A percentile compares a stretch with the other conserved stretches of the same genome.
Conservation (phyloP, 148 eudicot genomes). For the Salicornia ramosissima region DNA sequence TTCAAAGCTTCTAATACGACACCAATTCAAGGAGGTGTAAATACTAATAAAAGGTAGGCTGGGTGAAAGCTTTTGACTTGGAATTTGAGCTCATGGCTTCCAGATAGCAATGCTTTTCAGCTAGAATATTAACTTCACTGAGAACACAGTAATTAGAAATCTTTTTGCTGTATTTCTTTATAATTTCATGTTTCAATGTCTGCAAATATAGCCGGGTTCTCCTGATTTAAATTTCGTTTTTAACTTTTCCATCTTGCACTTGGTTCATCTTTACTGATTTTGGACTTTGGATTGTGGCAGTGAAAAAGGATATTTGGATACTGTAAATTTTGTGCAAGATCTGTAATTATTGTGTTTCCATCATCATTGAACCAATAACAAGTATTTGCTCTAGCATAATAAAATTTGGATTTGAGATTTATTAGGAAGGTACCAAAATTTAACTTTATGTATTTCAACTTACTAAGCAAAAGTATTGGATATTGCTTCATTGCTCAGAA, state of each 20-base stretch:
- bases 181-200: background rate
- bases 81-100: background rate
- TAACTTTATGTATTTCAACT: background rate
- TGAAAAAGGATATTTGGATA: background rate
- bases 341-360: background rate
- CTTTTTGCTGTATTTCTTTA: too few species aligned
- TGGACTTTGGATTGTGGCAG: background rate
- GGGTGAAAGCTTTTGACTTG: conserved; percentile 10
- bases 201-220: too few species aligned
- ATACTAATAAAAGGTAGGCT: conserved; percentile 41
- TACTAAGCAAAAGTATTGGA: background rate
- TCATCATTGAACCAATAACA: background rate
- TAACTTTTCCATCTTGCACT: background rate
- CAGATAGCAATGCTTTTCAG: background rate
- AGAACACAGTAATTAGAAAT: too few species aligned
- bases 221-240: too few species aligned
- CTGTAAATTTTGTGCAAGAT: background rate
- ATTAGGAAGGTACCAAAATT: background rate
- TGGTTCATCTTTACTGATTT: background rate
- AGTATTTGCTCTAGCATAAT: background rate
- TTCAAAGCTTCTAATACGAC: conserved; percentile 29
- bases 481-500: background rate
- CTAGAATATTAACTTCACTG: background rate
- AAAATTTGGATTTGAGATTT: background rate
- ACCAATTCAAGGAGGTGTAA: conserved; percentile 26